These are phyloP conservation scores for Botrytis fragariae DNA, from an alignment of 2,329 filamentous ascomycete genomes.

Conservation along the genomic window DNA sequence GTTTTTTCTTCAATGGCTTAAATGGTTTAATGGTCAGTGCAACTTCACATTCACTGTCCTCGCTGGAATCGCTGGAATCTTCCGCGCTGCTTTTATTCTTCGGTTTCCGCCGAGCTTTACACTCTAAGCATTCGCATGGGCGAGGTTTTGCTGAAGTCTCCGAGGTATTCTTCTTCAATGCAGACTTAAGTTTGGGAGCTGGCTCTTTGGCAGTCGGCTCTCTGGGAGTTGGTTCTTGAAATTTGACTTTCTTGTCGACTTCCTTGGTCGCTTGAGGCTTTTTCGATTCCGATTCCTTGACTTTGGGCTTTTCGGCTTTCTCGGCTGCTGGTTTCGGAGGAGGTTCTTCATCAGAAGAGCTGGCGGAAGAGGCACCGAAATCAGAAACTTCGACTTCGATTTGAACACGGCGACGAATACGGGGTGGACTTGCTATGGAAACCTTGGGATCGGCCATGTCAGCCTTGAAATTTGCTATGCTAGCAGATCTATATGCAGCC, in stretches of 20 bases:
- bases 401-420: not conserved
- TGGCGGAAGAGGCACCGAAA: not conserved
- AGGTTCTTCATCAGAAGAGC: not conserved
- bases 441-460: not conserved
- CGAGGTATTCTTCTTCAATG: not conserved
- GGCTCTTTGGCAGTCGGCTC: not conserved
- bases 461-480: not conserved
- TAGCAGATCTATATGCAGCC: constrained; percentile 1
- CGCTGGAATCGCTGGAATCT: constrained; percentile 13
- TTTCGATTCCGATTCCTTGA: not conserved
- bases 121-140: constrained; percentile 2
- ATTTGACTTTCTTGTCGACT: constrained; percentile 12
- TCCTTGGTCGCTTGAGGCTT: not conserved
- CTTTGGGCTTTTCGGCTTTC: not conserved
- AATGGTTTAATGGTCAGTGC: not conserved
- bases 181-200: constrained; percentile 13
- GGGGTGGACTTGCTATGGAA: not conserved
- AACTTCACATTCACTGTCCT: not conserved
- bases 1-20: not conserved
- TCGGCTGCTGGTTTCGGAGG: not conserved
- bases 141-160: not conserved
- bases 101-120: not conserved
- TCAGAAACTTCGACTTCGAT: constrained; percentile 13
- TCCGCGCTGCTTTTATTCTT: constrained; percentile 15
- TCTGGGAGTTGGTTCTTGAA: not conserved